Percentiles rank a stretch among this genome's conserved stretches.
Conservation (phyloP, 495 filamentous ascomycete genomes). For the Neurospora hispaniola region DNA sequence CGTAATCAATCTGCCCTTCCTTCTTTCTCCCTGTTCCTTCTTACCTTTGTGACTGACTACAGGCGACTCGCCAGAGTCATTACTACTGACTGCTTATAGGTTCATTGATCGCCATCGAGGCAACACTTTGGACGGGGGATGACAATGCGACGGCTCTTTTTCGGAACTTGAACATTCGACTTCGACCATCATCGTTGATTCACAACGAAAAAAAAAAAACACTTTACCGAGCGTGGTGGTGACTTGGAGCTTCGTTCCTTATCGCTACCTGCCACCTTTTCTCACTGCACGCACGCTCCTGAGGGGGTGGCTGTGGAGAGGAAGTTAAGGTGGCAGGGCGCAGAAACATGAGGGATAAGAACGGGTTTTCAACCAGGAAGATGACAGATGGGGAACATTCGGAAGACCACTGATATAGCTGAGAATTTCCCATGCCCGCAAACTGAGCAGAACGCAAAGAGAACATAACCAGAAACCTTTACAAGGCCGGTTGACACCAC, state of each 20-base stretch:
- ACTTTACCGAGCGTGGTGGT: background rate
- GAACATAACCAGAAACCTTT: too few relatives aligned
- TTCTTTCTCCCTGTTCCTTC: slow-evolving; percentile 2
- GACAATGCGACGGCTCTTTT: background rate
- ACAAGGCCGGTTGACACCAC: too few relatives aligned
- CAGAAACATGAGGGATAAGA: too few relatives aligned
- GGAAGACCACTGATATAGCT: too few relatives aligned
- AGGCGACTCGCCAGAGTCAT: background rate
- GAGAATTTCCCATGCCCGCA: too few relatives aligned
- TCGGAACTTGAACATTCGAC: background rate
- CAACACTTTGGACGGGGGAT: background rate
- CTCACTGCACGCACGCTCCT: background rate
- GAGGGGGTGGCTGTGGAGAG: background rate
- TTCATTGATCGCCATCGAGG: background rate
- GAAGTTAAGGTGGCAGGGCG: background rate
- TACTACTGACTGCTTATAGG: slow-evolving; percentile 4
- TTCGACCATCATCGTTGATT: background rate
- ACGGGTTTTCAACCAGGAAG: too few relatives aligned
- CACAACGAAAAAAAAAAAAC: background rate
- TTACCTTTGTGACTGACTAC: slow-evolving; percentile 7
- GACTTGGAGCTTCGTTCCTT: background rate
- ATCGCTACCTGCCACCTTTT: background rate
- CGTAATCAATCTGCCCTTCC: slow-evolving; percentile 5
- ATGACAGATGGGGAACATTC: too few relatives aligned
- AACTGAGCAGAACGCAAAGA: too few relatives aligned